phyloP scores from a whole-genome alignment of 495 filamentous ascomycete species.

The Recurvomyces mirabilis region DNA sequence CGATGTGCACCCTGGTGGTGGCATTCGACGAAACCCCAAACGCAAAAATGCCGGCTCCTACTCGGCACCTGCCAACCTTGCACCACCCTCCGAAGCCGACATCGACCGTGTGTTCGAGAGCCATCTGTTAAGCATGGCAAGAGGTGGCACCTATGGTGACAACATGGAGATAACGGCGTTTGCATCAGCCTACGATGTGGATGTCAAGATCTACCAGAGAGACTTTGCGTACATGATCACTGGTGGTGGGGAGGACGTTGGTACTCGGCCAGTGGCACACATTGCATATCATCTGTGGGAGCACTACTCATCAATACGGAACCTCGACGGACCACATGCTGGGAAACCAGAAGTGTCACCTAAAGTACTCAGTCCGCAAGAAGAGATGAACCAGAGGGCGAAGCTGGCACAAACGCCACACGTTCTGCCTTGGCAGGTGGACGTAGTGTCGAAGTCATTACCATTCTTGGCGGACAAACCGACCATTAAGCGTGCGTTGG shows the following conservation, averaged over 20 bases:
- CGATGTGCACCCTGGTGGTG: constrained; percentile 44
- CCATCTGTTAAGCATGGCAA: constrained; percentile 50
- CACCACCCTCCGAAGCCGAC: constrained; percentile 40
- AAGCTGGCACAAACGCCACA: constrained; percentile 32
- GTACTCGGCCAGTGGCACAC: constrained; percentile 39
- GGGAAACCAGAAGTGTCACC: constrained; percentile 40
- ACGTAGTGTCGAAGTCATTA: constrained; percentile 45
- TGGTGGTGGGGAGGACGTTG: constrained; percentile 27
- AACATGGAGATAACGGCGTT: constrained; percentile 65
- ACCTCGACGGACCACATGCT: constrained; percentile 46
- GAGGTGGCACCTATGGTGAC: constrained; percentile 56
- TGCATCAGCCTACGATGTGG: constrained; percentile 46
- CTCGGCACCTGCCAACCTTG: constrained; percentile 27
- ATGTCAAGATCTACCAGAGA: constrained; percentile 54
- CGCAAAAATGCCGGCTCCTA: constrained; percentile 44
- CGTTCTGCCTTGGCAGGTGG: constrained; percentile 51
- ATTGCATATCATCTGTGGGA: constrained; percentile 72
- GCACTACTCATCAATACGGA: constrained; percentile 65
- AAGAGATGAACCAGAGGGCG: constrained; percentile 25
- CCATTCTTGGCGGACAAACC: constrained; percentile 44
- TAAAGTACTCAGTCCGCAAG: constrained; percentile 22
- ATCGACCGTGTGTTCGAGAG: constrained; percentile 52
- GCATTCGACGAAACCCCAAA: constrained; percentile 51
- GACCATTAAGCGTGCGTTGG: constrained; percentile 46
- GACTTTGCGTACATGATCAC: constrained; percentile 32